phyloP scores from a whole-genome alignment of 2,329 filamentous ascomycete genomes.

The Colletotrichum lupini region DNA sequence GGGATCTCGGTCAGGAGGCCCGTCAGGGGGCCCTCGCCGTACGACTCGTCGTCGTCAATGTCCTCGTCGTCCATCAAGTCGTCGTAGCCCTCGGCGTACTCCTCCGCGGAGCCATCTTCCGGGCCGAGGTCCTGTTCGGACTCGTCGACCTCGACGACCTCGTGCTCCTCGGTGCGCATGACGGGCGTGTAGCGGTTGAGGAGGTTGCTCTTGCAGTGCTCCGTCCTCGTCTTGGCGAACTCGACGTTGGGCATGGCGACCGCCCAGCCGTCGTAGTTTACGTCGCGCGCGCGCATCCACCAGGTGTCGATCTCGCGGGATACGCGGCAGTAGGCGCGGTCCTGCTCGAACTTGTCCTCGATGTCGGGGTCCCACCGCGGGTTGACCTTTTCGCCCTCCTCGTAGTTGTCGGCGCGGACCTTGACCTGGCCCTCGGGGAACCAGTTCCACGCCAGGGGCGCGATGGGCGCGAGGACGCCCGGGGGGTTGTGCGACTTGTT shows the following conservation, averaged over 20 bases:
- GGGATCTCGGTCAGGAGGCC: constrained; percentile 93
- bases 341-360: constrained; percentile 68
- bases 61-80: constrained; percentile 75
- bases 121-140: constrained; percentile 61
- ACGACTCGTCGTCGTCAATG: constrained; percentile 81
- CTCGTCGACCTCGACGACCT: constrained; percentile 60
- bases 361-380: constrained; percentile 64
- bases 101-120: constrained; percentile 45
- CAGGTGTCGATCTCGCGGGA: constrained; percentile 74
- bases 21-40: constrained; percentile 80
- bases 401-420: constrained; percentile 47
- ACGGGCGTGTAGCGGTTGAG: constrained; percentile 63
- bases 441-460: constrained; percentile 68
- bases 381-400: constrained; percentile 53
- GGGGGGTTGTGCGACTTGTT: constrained; percentile 60
- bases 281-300: constrained; percentile 71
- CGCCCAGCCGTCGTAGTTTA: constrained; percentile 69
- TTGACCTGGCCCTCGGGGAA: constrained; percentile 53
- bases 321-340: constrained; percentile 68
- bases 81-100: constrained; percentile 49
- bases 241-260: constrained; percentile 70
- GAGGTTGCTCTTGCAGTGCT: constrained; percentile 69
- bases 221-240: constrained; percentile 66
- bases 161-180: constrained; percentile 51
- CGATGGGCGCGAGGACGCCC: constrained; percentile 60